Percentiles rank a stretch among this genome's conserved stretches.
These are phyloP conservation scores for Penicillium decumbens DNA, from an alignment of 2,329 filamentous ascomycete genomes.

Conservation along the genomic window DNA sequence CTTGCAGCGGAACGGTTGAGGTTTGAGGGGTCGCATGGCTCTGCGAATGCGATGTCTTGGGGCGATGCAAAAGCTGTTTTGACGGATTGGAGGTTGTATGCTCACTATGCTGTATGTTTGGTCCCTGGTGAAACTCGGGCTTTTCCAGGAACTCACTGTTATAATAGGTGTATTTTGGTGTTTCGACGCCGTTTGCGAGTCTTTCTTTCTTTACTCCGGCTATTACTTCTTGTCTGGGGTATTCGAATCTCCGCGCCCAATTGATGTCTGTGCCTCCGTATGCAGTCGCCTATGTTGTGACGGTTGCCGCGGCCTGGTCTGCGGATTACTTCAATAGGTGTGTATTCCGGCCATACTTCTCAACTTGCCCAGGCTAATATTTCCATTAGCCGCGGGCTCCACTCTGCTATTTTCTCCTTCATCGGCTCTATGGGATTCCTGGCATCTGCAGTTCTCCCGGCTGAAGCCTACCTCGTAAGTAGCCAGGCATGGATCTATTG, in stretches of 20 bases:
- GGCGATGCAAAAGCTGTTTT: conserved; percentile 46
- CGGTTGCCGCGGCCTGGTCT: conserved; percentile 53
- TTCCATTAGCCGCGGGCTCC: conserved; percentile 43
- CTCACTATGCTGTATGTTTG: conserved; percentile 47
- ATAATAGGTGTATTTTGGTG: conserved; percentile 47
- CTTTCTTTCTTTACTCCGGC: conserved; percentile 60
- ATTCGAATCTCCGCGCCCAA: conserved; percentile 56
- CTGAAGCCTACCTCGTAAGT: conserved; percentile 51
- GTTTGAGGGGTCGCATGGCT: conserved; percentile 40
- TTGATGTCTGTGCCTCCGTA: conserved; percentile 65
- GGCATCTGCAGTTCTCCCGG: conserved; percentile 59
- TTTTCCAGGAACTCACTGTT: conserved; percentile 6
- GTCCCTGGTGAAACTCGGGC: neutral
- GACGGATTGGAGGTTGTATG: conserved; percentile 50
- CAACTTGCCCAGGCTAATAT: neutral
- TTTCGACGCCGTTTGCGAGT: conserved; percentile 54
- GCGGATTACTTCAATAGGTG: conserved; percentile 49
- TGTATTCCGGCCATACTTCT: neutral
- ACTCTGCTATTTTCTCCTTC: conserved; percentile 48
- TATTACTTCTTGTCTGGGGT: conserved; percentile 57
- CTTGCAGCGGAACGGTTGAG: conserved; percentile 41
- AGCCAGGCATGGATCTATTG: neutral
- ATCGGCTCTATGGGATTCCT: conserved; percentile 57
- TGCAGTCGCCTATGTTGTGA: conserved; percentile 55
- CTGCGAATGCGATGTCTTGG: conserved; percentile 44